Conservation (phyloP, 495 filamentous ascomycete species). For the Hypoxylon fragiforme region DNA sequence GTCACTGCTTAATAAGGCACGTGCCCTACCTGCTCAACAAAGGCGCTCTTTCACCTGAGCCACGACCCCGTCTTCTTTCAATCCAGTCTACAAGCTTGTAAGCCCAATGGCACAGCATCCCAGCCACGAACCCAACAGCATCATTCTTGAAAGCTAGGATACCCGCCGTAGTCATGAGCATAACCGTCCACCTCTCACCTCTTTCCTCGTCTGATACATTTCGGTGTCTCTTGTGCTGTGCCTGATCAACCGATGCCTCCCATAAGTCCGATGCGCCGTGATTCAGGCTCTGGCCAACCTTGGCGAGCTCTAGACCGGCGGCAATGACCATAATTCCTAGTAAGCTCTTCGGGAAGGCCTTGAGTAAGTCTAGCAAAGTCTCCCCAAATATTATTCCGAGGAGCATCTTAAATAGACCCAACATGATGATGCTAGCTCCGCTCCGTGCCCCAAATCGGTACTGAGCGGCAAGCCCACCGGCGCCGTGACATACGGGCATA, state of each 20-base stretch:
- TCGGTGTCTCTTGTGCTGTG: slow-evolving; percentile 24
- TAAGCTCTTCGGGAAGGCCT: slow-evolving; percentile 69
- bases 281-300: slow-evolving; percentile 81
- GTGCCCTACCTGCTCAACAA: slow-evolving; percentile 27
- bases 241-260: slow-evolving; percentile 36
- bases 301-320: slow-evolving; percentile 81
- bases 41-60: slow-evolving; percentile 33
- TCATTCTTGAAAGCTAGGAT: slow-evolving; percentile 88
- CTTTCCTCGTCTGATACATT: slow-evolving; percentile 60
- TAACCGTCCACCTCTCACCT: slow-evolving; percentile 75
- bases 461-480: slow-evolving; percentile 86
- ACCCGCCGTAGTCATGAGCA: slow-evolving; percentile 82
- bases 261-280: slow-evolving; percentile 65
- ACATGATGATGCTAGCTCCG: slow-evolving; percentile 76
- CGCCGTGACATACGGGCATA: slow-evolving; percentile 95
- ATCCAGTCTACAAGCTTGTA: slow-evolving; percentile 46
- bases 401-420: slow-evolving; percentile 74
- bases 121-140: slow-evolving; percentile 81
- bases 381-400: slow-evolving; percentile 75
- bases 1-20: background rate
- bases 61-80: slow-evolving; percentile 36
- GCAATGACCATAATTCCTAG: slow-evolving; percentile 88
- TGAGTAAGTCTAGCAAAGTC: slow-evolving; percentile 65
- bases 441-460: slow-evolving; percentile 88
- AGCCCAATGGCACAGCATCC: slow-evolving; percentile 69